phyloP scores from a whole-genome alignment of 179 eudicot genomes.

The Heliamphora pulchella region DNA sequence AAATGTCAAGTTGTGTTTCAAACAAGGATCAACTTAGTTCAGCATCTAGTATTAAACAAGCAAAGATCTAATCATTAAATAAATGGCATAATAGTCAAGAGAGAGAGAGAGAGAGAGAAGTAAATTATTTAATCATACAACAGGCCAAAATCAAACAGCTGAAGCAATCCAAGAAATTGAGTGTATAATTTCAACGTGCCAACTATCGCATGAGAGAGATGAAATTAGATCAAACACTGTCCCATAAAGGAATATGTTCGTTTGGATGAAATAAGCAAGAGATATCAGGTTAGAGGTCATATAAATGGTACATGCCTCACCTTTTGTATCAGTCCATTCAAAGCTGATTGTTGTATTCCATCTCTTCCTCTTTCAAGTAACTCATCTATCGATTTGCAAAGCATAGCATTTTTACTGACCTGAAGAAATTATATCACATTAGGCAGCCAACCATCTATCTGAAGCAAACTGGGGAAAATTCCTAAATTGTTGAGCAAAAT shows the following conservation, averaged over 20 bases:
- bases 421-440: slow-evolving; percentile 27
- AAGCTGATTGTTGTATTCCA: slow-evolving; percentile 42
- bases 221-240: slow-evolving; percentile 1
- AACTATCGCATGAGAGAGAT: neutral
- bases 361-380: slow-evolving; percentile 53
- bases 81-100: neutral
- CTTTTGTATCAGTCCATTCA: slow-evolving; percentile 54
- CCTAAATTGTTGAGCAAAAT: neutral
- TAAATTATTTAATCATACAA: neutral
- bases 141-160: neutral
- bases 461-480: neutral
- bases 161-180: neutral
- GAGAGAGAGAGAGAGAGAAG: neutral
- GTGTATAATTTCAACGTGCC: neutral
- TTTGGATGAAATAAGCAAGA: neutral
- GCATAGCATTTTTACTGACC: slow-evolving; percentile 69
- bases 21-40: neutral
- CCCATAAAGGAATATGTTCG: neutral
- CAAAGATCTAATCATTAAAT: neutral
- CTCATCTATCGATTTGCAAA: slow-evolving; percentile 71
- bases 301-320: slow-evolving; percentile 27
- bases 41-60: neutral
- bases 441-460: slow-evolving; percentile 16
- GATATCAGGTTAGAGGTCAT: neutral
- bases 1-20: neutral